Percentiles rank a stretch among this genome's conserved stretches.
Conservation (phyloP, 2,329 filamentous ascomycete genomes). For the Aspergillus pseudotamarii region DNA sequence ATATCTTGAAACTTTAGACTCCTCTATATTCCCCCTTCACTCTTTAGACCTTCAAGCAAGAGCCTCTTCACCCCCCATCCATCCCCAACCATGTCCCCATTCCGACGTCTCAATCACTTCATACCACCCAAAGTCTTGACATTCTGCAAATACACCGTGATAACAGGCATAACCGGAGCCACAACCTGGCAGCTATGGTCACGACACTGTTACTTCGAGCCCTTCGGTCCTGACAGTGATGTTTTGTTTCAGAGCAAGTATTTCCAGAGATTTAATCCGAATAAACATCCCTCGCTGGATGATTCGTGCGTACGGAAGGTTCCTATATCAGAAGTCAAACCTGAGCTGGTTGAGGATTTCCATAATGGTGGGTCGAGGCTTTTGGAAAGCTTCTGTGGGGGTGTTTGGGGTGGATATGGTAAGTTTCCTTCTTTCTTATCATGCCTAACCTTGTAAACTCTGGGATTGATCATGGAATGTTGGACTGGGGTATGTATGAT, state of each 20-base stretch:
- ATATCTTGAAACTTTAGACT: too few species aligned
- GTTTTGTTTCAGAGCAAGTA: background rate
- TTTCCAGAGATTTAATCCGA: background rate
- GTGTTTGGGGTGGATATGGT: conserved; percentile 8
- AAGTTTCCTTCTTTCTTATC: background rate
- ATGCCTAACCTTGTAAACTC: too few species aligned
- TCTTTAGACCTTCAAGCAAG: too few species aligned
- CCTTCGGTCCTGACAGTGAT: conserved; percentile 2
- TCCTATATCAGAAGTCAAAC: background rate
- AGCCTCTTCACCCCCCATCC: too few species aligned
- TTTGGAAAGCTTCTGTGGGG: background rate
- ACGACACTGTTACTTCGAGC: background rate
- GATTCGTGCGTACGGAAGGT: conserved; percentile 6
- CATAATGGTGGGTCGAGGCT: background rate
- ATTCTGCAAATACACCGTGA: too few species aligned
- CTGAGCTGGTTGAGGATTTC: background rate
- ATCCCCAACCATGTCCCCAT: too few species aligned
- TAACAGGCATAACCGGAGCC: background rate
- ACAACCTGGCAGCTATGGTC: background rate
- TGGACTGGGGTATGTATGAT: too few species aligned
- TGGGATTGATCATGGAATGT: rapidly evolving
- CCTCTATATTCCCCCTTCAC: too few species aligned
- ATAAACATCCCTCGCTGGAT: background rate
- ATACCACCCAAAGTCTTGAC: too few species aligned
- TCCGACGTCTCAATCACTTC: too few species aligned